phyloP scores from a whole-genome alignment of 345 rosid species.

The Eucalyptus marginata region DNA sequence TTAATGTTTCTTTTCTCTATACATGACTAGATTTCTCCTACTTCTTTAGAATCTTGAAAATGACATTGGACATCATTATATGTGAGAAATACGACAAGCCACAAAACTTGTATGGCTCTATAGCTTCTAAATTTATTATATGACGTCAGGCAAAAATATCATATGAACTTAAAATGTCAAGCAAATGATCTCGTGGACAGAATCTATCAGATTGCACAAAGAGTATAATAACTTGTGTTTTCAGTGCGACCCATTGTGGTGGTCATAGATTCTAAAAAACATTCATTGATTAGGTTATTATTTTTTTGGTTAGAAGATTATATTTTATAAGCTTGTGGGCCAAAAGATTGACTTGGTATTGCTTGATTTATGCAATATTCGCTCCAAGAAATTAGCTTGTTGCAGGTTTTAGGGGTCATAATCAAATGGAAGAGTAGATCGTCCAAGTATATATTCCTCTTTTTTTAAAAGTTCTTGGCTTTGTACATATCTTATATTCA shows the following conservation, averaged over 20 bases:
- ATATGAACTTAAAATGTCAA: not conserved
- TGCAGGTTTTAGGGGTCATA: not conserved
- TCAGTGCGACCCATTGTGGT: not conserved
- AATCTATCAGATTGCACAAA: not conserved
- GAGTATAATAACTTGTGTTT: not conserved
- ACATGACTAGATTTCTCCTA: not conserved
- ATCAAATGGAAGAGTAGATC: not conserved
- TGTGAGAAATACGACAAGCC: not conserved
- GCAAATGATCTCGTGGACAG: rapidly evolving
- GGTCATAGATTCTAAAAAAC: not conserved
- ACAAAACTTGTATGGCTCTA: not conserved
- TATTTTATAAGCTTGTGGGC: not conserved
- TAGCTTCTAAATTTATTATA: not conserved
- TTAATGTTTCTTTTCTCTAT: not conserved
- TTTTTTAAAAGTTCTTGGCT: not conserved
- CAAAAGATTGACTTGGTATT: not conserved
- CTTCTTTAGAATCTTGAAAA: not conserved
- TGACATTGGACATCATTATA: not conserved
- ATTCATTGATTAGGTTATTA: not conserved
- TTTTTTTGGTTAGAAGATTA: not conserved
- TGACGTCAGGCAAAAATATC: not conserved
- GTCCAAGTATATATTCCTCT: not conserved
- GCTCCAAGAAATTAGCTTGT: not conserved
- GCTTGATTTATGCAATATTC: not conserved
- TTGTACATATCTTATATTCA: not conserved